These are phyloP conservation scores for Cytospora schulzeri DNA, from an alignment of 2,329 filamentous ascomycete species.

Conservation along the genomic window DNA sequence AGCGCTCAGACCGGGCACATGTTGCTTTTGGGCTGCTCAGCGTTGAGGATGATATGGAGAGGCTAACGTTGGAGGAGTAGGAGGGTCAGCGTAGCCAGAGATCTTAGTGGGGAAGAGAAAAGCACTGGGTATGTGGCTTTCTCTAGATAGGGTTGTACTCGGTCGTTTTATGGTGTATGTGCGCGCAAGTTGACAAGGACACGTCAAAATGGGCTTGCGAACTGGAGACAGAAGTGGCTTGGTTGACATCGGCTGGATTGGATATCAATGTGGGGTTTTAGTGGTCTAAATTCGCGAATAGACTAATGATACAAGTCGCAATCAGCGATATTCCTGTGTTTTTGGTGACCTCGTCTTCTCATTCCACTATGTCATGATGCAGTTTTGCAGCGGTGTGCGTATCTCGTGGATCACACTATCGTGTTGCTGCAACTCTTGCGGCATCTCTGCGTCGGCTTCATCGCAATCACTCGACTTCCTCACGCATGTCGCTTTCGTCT, in stretches of 20 bases:
- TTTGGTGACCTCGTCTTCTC: conserved; percentile 22
- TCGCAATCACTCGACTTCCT: not conserved
- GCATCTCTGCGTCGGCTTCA: not conserved
- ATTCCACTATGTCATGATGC: conserved; percentile 21
- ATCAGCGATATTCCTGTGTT: not conserved
- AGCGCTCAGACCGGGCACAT: conserved; percentile 63
- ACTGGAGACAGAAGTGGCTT: conserved; percentile 21
- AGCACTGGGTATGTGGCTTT: not conserved
- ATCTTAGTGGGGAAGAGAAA: too few relatives aligned
- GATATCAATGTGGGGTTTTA: conserved; percentile 11
- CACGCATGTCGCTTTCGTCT: not conserved
- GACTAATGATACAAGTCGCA: conserved; percentile 27
- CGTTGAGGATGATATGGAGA: conserved; percentile 74
- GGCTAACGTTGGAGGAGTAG: conserved; percentile 54
- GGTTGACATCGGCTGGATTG: conserved; percentile 9
- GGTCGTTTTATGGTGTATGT: not conserved
- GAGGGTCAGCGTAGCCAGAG: not conserved
- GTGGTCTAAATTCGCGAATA: conserved; percentile 20
- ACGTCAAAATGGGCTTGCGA: not conserved
- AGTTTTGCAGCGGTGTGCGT: not conserved
- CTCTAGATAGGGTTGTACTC: not conserved
- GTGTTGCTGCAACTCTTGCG: not conserved
- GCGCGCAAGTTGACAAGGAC: not conserved
- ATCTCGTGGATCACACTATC: not conserved
- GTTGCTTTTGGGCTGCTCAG: conserved; percentile 79